These are phyloP conservation scores for Talaromyces marneffei DNA, from an alignment of 2,329 filamentous ascomycete species.

Conservation along the genomic window DNA sequence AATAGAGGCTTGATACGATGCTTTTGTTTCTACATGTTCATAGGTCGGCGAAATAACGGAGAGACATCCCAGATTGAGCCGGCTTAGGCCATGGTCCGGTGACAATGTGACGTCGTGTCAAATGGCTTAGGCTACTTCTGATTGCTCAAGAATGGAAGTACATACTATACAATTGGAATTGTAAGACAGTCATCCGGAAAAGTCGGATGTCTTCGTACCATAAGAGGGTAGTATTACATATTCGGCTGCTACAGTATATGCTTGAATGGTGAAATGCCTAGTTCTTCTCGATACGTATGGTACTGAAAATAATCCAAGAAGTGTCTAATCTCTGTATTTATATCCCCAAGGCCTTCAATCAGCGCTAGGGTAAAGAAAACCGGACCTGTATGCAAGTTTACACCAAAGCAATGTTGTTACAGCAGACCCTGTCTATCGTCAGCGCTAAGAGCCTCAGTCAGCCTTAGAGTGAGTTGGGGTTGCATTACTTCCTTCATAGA, in stretches of 20 bases:
- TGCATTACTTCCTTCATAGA: not conserved
- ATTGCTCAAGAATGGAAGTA: not conserved
- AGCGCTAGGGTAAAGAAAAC: not conserved
- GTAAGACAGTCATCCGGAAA: not conserved
- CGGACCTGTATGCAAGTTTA: not conserved
- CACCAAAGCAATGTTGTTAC: not conserved
- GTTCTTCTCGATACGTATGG: not conserved
- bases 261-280: not conserved
- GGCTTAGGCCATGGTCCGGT: not conserved
- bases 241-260: not conserved
- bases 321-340: not conserved
- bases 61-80: not conserved
- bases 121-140: not conserved
- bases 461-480: not conserved
- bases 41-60: not conserved
- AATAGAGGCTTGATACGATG: not conserved
- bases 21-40: not conserved
- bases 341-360: not conserved
- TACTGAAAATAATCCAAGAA: not conserved
- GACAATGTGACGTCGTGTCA: not conserved
- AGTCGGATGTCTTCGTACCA: not conserved
- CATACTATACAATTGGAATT: not conserved
- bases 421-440: not conserved
- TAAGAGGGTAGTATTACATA: not conserved
- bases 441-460: not conserved